phyloP scores from a whole-genome alignment of 2,329 filamentous ascomycete species.

The Lachnellula subtilissima region DNA sequence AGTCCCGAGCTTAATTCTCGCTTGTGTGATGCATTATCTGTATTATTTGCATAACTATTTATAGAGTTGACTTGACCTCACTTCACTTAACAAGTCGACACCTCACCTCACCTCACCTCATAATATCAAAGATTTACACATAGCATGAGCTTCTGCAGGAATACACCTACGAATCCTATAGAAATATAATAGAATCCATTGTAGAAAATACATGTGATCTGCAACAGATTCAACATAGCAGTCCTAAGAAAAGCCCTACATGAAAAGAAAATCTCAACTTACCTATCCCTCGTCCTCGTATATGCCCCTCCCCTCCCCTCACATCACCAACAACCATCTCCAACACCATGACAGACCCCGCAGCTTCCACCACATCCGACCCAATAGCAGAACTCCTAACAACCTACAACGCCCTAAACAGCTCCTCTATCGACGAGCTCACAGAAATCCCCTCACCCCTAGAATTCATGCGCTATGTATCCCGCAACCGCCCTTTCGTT shows the following conservation, averaged over 20 bases:
- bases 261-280: neutral
- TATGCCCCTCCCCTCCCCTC: neutral
- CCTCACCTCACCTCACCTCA: too few relatives aligned
- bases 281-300: neutral
- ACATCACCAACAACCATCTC: neutral
- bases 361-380: constrained; percentile 27
- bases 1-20: too few relatives aligned
- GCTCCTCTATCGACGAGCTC: constrained; percentile 54
- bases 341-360: constrained; percentile 2
- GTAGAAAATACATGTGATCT: too few relatives aligned
- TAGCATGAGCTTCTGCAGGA: too few relatives aligned
- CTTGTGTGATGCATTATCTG: too few relatives aligned
- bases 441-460: constrained; percentile 63
- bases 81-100: too few relatives aligned
- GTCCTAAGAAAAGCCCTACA: neutral
- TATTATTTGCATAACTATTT: too few relatives aligned
- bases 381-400: constrained; percentile 53
- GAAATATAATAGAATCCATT: too few relatives aligned
- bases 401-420: constrained; percentile 71
- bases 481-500: constrained; percentile 70
- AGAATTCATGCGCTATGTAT: constrained; percentile 75
- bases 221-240: neutral
- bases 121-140: too few relatives aligned
- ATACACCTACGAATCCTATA: too few relatives aligned
- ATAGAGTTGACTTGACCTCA: too few relatives aligned